Percentiles rank a stretch among this genome's conserved stretches.
Conservation (phyloP, 2,329 filamentous ascomycete genomes). For the Graphiopsis chlorocephala region DNA sequence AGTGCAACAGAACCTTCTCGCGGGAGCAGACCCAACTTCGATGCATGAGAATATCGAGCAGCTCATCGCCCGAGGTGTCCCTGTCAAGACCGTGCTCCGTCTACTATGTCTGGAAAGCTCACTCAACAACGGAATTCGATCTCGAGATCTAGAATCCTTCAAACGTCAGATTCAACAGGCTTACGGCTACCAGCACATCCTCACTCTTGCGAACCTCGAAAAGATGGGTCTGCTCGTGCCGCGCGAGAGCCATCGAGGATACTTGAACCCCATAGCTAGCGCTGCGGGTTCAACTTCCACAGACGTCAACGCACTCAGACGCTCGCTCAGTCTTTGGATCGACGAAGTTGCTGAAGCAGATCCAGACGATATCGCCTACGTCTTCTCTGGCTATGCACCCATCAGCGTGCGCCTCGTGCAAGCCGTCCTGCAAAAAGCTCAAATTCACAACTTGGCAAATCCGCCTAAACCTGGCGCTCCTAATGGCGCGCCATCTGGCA, state of each 20-base stretch:
- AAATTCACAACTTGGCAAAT: slow-evolving; percentile 60
- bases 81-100: slow-evolving; percentile 76
- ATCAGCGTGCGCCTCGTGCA: slow-evolving; percentile 89
- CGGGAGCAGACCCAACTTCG: slow-evolving; percentile 80
- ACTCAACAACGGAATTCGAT: slow-evolving; percentile 81
- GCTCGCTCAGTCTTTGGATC: slow-evolving; percentile 81
- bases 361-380: slow-evolving; percentile 93
- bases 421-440: slow-evolving; percentile 86
- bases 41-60: slow-evolving; percentile 92
- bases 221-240: slow-evolving; percentile 84
- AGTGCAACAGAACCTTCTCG: slow-evolving; percentile 92
- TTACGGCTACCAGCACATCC: slow-evolving; percentile 90
- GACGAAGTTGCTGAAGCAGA: slow-evolving; percentile 96
- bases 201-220: slow-evolving; percentile 84
- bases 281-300: slow-evolving; percentile 49
- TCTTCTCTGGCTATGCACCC: slow-evolving; percentile 95
- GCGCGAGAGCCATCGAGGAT: slow-evolving; percentile 68
- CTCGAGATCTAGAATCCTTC: slow-evolving; percentile 85
- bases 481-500: slow-evolving; percentile 51
- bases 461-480: slow-evolving; percentile 45
- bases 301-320: slow-evolving; percentile 86
- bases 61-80: slow-evolving; percentile 82
- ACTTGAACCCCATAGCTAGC: slow-evolving; percentile 73
- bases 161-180: slow-evolving; percentile 84
- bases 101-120: slow-evolving; percentile 89